Base-by-base conservation (phyloP, 1,139 yeast species). In the Debaryomyces sp. region DNA sequence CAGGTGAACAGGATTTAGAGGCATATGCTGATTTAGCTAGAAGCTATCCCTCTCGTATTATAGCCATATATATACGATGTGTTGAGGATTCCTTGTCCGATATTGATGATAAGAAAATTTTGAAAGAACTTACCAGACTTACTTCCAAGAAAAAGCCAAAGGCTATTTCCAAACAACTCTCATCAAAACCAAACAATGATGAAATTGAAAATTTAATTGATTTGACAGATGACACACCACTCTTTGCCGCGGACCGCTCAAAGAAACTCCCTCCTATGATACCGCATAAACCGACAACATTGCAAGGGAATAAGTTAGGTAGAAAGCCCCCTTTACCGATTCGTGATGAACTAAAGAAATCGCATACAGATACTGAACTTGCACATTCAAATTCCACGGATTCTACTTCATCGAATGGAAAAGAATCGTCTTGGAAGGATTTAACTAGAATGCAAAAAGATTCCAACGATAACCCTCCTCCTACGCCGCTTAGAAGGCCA, bases 1-100 rank as follows among this genome's bases (percentile, higher is more conserved):
- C 97, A 1, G 98, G 99, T 1, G 99, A 95, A 63, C 85, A 86
- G 54, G 99, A 95, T 68, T 73, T 94, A 42, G 99, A 95, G 61
- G 96, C 98, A 0, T 95, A 94, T 62, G 78, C 83, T 5, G 87
- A 87, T 35, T 69, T 90, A 34, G 90, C 96, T 0, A 66, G 70
- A 34, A 57, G 65, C 27, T 82, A 72, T 58, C 96, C 96, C 0
- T 69, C 73, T 6, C 86, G 82, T 54, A 75, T 94, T 0, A 56
- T 79, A 27, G 95, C 88, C 0, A 89, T 95, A 6, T 91, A 84
- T 63, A 88, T 95, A 40, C 74, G 99, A 46, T 87, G 87, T 46
- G 91, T 95, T 15, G 82, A 87, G 0, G 77, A 78, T 37, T 85
- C 92, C 1, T 72, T 87, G 57, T 84, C 88, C 15, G 81, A 80